Conservation (phyloP, 140 eudicot species). For the Oenanthe javanica region DNA sequence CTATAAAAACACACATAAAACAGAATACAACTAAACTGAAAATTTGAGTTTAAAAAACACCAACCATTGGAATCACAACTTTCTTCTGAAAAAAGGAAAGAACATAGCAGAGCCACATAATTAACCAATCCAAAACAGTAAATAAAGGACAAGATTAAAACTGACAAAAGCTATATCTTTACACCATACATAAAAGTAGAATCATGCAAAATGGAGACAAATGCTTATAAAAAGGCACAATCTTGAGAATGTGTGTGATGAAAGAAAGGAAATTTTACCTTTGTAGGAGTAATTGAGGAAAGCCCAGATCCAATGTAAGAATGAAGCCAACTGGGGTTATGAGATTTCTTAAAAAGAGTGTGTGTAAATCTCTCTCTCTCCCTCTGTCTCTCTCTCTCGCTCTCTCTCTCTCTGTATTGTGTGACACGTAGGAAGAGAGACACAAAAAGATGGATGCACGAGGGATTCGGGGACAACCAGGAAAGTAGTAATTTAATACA, state of each 20-base stretch:
- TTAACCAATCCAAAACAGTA: neutral
- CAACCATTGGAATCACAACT: neutral
- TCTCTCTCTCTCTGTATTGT: neutral
- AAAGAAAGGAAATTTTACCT: slow-evolving; percentile 14
- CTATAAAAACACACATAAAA: neutral
- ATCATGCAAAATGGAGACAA: neutral
- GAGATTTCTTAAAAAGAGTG: slow-evolving; percentile 20
- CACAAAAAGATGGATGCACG: slow-evolving; percentile 38
- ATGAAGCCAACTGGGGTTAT: neutral
- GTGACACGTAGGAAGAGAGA: slow-evolving; percentile 25
- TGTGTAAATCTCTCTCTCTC: neutral
- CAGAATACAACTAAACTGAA: neutral
- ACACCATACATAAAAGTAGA: neutral
- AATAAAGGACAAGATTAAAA: neutral
- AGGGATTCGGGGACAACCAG: slow-evolving; percentile 34
- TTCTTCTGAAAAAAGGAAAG: neutral
- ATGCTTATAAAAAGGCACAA: neutral
- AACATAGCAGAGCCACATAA: neutral
- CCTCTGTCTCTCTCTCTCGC: neutral
- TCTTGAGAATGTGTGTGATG: neutral
- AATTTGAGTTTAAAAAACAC: neutral
- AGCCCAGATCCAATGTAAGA: slow-evolving; percentile 19
- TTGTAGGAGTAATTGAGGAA: slow-evolving; percentile 12
- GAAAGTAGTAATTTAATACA: slow-evolving; percentile 17
- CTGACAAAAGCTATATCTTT: neutral